Evolutionary conservation across 2,329 filamentous ascomycete genomes (phyloP).

Genomic region (Hymenoscyphus occultus): DNA sequence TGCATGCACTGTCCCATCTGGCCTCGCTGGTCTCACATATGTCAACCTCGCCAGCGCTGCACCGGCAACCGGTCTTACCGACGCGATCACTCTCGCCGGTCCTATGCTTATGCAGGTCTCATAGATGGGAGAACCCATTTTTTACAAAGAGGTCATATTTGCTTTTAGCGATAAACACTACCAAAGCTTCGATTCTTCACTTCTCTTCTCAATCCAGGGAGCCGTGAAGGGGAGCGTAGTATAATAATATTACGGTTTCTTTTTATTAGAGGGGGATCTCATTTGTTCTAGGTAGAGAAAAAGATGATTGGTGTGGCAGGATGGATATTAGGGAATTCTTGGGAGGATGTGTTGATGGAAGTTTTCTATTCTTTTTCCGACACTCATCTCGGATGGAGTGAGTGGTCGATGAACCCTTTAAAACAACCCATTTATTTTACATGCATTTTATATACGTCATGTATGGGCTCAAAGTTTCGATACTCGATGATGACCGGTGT

Average conservation of each 20-base stretch:
- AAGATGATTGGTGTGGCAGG: neutral
- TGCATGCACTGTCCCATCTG: conserved; percentile 60
- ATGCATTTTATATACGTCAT: conserved; percentile 2
- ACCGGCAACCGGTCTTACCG: conserved; percentile 52
- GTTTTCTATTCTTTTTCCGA: conserved; percentile 2
- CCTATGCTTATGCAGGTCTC: conserved; percentile 52
- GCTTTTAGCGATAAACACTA: conserved; percentile 3
- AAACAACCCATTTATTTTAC: conserved; percentile 2
- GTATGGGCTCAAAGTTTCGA: conserved; percentile 1
- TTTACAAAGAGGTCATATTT: neutral
- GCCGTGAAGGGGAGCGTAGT: neutral
- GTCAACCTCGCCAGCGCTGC: conserved; percentile 59
- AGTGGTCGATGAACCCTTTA: conserved; percentile 2
- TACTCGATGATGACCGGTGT: neutral
- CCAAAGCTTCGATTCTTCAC: neutral
- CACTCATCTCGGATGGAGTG: conserved; percentile 1
- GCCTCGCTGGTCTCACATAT: conserved; percentile 62
- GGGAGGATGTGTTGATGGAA: neutral
- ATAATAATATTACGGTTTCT: conserved; percentile 1
- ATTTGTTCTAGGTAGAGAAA: conserved; percentile 1
- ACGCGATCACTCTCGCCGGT: conserved; percentile 64
- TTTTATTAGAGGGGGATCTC: conserved; percentile 1
- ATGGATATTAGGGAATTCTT: neutral
- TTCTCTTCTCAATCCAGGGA: neutral
- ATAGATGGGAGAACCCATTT: conserved; percentile 19